Base-by-base conservation (phyloP, 2,329 filamentous ascomycete genomes). In the Neonectria ditissima region DNA sequence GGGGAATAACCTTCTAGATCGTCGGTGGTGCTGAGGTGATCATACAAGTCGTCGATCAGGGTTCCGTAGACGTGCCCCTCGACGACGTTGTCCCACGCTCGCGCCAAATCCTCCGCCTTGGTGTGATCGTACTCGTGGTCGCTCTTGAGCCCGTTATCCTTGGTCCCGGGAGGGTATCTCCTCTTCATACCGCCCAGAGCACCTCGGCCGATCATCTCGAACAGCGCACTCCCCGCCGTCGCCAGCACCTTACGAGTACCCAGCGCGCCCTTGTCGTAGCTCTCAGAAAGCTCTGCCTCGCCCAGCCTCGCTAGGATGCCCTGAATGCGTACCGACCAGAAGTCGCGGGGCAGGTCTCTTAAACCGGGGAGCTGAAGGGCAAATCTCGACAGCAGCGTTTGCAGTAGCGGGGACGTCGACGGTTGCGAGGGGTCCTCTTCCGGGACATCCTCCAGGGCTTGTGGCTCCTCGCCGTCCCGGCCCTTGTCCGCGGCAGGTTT, bases 231-330 rank as follows among this genome's bases (percentile, higher is more conserved):
- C 10, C 89, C 84, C 0, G 90, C 91, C 7, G 92, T 93, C 0
- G 92, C 87, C 52, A 95, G 79, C 20, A 90, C 92, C 79, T 93
- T 94, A 55, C 92, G 84, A 63, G 89, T 89, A 1, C 92, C 92
- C 68, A 95, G 79, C 0, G 88, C 84, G 14, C 91, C 92, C 77
- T 93, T 93, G 76, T 95, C 92, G 73, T 94, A 95, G 75, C 91
- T 93, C 76, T 95, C 92, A 1, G 91, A 93, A 32, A 95, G 80
- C 54, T 92, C 88, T 2, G 88, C 91, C 32, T 89, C 84, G 9
- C 85, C 89, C 57, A 95, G 80, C 71, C 87, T 83, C 69, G 81
- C 79, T 69, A 92, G 80, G 16, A 93, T 76, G 2, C 84, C 83
- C 68, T 87, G 84, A 24, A 91, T 81, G 47, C 87, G 83, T n/a